phyloP scores from a whole-genome alignment of 2,329 filamentous ascomycete species.

The Colletotrichum cuscutae region DNA sequence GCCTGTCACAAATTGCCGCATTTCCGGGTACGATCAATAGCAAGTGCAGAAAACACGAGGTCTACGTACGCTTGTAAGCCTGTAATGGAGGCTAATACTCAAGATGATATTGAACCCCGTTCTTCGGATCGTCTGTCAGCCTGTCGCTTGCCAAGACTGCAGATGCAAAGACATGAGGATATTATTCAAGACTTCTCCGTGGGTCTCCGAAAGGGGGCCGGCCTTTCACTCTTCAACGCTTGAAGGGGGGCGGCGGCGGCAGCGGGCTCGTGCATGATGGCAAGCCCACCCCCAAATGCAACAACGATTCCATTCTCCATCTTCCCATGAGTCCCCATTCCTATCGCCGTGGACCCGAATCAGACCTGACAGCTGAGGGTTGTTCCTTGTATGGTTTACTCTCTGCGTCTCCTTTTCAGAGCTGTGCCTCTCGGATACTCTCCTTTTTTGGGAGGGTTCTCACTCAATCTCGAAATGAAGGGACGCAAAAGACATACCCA shows the following conservation, averaged over 20 bases:
- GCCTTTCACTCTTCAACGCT: not conserved
- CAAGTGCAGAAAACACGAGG: not conserved
- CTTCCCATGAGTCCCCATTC: not conserved
- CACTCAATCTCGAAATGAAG: not conserved
- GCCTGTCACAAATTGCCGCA: conserved; percentile 9
- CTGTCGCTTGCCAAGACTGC: conserved; percentile 20
- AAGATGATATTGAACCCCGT: not conserved
- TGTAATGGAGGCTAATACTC: not conserved
- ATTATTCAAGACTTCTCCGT: conserved; percentile 32
- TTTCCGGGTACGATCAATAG: not conserved
- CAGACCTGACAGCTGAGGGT: conserved; percentile 1
- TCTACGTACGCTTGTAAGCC: not conserved
- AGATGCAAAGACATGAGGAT: conserved; percentile 30
- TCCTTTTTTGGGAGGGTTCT: not conserved
- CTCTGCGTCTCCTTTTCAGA: not conserved
- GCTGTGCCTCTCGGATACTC: not conserved
- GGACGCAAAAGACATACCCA: not conserved
- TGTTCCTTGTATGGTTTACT: conserved; percentile 4
- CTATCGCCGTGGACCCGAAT: conserved; percentile 14
- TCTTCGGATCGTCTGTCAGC: not conserved
- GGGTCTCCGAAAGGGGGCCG: conserved; percentile 17
- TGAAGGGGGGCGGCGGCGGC: not conserved
- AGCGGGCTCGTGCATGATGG: conserved; percentile 18
- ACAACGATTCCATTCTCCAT: not conserved
- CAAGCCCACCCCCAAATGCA: conserved; percentile 2